Evolutionary conservation across 2,329 filamentous ascomycete genomes (phyloP), one percentile per base, ranked within the genome.

Genomic region (Alternaria conjuncta): DNA sequence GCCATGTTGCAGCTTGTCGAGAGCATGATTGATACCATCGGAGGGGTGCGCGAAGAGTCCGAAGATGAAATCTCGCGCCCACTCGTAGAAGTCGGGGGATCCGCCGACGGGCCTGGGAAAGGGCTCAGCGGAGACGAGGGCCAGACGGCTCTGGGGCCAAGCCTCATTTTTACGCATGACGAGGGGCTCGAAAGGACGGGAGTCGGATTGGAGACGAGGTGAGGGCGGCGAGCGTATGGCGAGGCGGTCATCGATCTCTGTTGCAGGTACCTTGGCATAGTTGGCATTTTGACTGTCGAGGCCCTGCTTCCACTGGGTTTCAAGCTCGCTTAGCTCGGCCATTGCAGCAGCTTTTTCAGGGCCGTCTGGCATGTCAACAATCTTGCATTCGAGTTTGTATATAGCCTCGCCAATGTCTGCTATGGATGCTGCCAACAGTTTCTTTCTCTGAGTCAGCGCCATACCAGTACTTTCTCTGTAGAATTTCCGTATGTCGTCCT

Each of bases 181-280:
- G 15, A 97, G 82, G 0, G 93, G 91, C 71, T 97, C 92, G 71
- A 88, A 89, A 2, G 83, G 80, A 15, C 94, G 88, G 2, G 86
- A 84, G 77, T 97, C 93, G 88, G 90, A 94, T 51, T 71, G 66
- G 5, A 78, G 54, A 18, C 72, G 75, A 5, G 68, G 67, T 9
- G 54, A 13, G 5, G 69, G 65, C 8, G 70, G 68, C 13, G 63
- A 63, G 47, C 71, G 68, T 15, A 79, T 50, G 3, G 54, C 55
- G 6, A 78, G 41, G 26, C 76, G 75, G 47, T 80, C 77, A 57
- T 78, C 76, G 13, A 75, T 36, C 21, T 72, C 69, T 1, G 63
- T 32, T 10, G 44, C 6, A 1, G 73, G 57, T 25, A 55, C 60
- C 3, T 41, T 54, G 11, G 26, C 26, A 41, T 61, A 64, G 49